These are phyloP conservation scores for Melaleuca alternifolia DNA, from an alignment of 345 rosid genomes.

Conservation along the genomic window DNA sequence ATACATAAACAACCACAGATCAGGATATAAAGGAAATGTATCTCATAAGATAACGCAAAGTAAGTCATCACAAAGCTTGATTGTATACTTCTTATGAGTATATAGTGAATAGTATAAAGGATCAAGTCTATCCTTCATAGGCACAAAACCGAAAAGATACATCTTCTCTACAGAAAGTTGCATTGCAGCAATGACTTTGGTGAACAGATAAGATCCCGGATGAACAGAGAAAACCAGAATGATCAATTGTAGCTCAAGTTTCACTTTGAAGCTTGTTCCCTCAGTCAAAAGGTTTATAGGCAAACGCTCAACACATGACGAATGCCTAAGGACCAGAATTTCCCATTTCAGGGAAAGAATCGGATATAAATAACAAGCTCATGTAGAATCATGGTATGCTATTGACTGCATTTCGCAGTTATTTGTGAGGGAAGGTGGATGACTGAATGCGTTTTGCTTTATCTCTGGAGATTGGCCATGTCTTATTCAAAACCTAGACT, in stretches of 20 bases:
- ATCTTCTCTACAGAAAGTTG: conserved; percentile 18
- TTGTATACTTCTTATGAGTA: not conserved
- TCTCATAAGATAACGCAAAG: not conserved
- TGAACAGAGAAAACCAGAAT: not conserved
- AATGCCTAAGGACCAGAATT: not conserved
- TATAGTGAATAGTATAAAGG: conserved; percentile 13
- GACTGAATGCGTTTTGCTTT: conserved; percentile 20
- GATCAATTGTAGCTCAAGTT: not conserved
- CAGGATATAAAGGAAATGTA: not conserved
- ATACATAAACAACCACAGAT: not conserved
- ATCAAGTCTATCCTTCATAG: conserved; percentile 27
- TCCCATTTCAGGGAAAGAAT: not conserved
- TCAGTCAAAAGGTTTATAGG: not conserved
- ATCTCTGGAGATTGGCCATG: conserved; percentile 15
- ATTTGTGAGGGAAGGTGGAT: conserved; percentile 4
- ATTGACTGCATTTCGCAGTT: conserved; percentile 2
- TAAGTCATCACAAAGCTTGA: not conserved
- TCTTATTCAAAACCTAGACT: conserved; percentile 7
- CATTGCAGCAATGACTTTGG: conserved; percentile 21
- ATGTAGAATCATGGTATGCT: conserved; percentile 25
- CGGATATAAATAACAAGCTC: not conserved
- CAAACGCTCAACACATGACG: not conserved
- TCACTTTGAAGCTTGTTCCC: not conserved
- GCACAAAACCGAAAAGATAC: conserved; percentile 8
- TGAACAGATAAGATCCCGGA: not conserved